Evolutionary conservation across 83 land plant species (phyloP).

Genomic region (Picea abies): DNA sequence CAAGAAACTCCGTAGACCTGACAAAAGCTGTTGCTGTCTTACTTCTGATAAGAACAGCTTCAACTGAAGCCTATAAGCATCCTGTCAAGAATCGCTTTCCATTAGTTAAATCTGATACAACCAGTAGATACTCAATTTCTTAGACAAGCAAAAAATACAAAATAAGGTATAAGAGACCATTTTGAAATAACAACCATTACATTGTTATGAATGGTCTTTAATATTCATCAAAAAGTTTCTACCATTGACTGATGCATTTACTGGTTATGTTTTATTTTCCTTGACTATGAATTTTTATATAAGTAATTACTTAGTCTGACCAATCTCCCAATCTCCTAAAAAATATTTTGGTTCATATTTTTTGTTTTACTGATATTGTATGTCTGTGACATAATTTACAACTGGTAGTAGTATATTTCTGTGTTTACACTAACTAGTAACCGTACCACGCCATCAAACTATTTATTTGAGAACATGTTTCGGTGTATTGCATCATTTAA

Average conservation of each 20-base stretch:
- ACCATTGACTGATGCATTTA: neutral
- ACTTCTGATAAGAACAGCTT: constrained; percentile 94
- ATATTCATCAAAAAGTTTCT: no score
- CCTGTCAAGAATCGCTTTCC: constrained; percentile 42
- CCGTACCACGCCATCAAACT: neutral
- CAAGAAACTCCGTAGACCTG: constrained; percentile 80
- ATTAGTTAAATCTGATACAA: neutral
- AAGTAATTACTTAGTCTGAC: neutral
- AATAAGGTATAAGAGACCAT: neutral
- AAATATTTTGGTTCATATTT: no score
- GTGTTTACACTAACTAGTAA: neutral
- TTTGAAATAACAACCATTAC: neutral
- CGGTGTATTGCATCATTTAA: neutral
- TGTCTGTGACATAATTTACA: no score
- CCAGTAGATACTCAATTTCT: neutral
- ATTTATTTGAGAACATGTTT: neutral
- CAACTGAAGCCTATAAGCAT: constrained; percentile 94
- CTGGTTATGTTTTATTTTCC: neutral
- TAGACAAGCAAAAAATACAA: neutral
- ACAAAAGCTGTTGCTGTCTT: constrained; percentile 88
- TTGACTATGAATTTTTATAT: neutral
- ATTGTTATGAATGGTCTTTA: neutral
- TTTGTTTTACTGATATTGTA: no score
- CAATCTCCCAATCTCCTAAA: neutral
- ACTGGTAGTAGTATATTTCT: no score